A percentile compares a stretch with the other conserved stretches of the same genome.
Conservation (phyloP, 352 stramenopile genomes). For the Phytopythium boreale region DNA sequence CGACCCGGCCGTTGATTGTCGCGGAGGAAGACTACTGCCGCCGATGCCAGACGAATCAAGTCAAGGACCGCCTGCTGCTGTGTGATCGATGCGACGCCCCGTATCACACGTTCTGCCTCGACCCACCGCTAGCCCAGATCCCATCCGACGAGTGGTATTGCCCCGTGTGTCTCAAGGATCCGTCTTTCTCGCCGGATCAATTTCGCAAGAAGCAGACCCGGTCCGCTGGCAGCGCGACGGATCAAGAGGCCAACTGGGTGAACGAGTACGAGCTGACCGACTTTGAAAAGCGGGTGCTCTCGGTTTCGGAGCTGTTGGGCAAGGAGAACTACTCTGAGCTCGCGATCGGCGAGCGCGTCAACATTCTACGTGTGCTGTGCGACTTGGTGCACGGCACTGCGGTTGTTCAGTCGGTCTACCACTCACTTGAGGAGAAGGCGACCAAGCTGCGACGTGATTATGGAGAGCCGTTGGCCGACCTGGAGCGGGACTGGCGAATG, state of each 20-base stretch:
- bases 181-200: conserved; percentile 49
- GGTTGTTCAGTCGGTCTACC: conserved; percentile 57
- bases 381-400: conserved; percentile 60
- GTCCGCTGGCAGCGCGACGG: neutral
- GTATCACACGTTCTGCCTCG: conserved; percentile 81
- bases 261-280: conserved; percentile 54
- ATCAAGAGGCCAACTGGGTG: conserved; percentile 11
- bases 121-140: conserved; percentile 49
- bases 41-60: conserved; percentile 66
- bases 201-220: conserved; percentile 36
- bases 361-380: conserved; percentile 55
- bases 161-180: conserved; percentile 49
- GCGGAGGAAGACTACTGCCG: conserved; percentile 79
- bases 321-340: conserved; percentile 67
- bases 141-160: conserved; percentile 79
- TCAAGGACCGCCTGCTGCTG: conserved; percentile 59
- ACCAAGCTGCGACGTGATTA: conserved; percentile 49
- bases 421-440: conserved; percentile 63
- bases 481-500: conserved; percentile 53
- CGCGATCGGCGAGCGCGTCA: conserved; percentile 46
- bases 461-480: conserved; percentile 55
- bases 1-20: conserved; percentile 49
- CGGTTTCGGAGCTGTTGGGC: conserved; percentile 61
- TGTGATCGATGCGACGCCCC: conserved; percentile 83
- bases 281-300: conserved; percentile 59